Base-by-base conservation (phyloP, 805 yeast species). In the Lipomyces spencermartinsiae region DNA sequence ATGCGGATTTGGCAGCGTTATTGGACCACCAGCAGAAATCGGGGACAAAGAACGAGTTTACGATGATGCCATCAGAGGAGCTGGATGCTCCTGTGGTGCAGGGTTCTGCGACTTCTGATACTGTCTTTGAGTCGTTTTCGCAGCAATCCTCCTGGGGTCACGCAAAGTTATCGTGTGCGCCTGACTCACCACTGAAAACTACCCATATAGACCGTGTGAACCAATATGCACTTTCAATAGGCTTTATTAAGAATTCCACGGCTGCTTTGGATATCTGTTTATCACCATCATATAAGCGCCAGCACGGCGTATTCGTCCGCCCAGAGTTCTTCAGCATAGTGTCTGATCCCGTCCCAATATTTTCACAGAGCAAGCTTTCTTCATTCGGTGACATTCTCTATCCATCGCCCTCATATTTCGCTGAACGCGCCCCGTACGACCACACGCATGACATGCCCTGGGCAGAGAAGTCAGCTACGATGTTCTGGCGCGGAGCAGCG, bases 401-500 rank as follows among this genome's bases (percentile, higher is more conserved):
- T 35, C 74, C 74, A 3, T 72, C 74, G 22, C 74, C 74, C 16
- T 64, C 73, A 34, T 72, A 72, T 43, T 72, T 56, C 29, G 66
- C 61, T 22, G 72, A 71, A 35, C 58, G 68, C 10, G 67, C 65
- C 3, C 29, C 51, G 2, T 64, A 64, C 37, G 71, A 71, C 39
- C 59, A 58, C 22, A 39, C 31, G n/a, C 19, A 16, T 14, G 75
- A 73, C 35, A 37, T 33, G n/a, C 34, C 63, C 2, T 73, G 75
- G 75, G 62, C 62, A 10, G 61, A 63, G n/a, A 73, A 73, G 53
- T 14, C 51, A 8, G 33, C 61, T 14, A 14, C 37, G n/a, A 46
- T 73, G 34, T 71, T 49, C 56, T 73, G 75, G 75, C 66, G 75
- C 12, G 75, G 75, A 1, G 59, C 73, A 14, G 67, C 75, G 1